Evolutionary conservation across 805 yeast genomes (phyloP).

Genomic region (Metschnikowia aberdeeniae): DNA sequence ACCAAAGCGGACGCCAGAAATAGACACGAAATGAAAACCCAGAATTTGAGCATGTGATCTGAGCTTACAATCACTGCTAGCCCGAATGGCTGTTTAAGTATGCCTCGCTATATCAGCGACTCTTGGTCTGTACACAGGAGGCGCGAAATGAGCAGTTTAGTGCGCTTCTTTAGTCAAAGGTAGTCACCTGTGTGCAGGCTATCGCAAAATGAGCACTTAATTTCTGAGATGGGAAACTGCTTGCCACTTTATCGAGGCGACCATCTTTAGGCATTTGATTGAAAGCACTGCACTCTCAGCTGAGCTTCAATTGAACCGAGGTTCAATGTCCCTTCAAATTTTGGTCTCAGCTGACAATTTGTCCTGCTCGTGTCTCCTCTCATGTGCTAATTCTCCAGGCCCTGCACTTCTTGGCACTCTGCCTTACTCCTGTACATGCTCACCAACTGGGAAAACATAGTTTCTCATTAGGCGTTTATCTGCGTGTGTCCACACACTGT

Average conservation of each 20-base stretch:
- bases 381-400: no score
- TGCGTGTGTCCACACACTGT: no score
- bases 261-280: no score
- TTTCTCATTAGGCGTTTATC: no score
- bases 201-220: background rate
- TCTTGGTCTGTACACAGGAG: background rate
- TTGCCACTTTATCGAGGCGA: background rate
- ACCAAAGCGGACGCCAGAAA: slow-evolving; percentile 11
- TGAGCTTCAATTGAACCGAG: background rate
- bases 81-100: background rate
- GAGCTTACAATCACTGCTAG: no score
- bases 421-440: no score
- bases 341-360: no score
- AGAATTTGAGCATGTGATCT: background rate
- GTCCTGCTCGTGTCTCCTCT: no score
- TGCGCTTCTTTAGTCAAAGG: slow-evolving; percentile 1
- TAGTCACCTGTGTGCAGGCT: background rate
- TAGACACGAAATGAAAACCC: background rate
- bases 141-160: slow-evolving; percentile 1
- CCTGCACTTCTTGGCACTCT: no score
- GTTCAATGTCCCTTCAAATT: no score
- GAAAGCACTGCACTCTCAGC: background rate
- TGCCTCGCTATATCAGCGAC: background rate
- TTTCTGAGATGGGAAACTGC: background rate
- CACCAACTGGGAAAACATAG: no score